phyloP scores from a whole-genome alignment of 805 yeast genomes.

The Ogataea naganishii region DNA sequence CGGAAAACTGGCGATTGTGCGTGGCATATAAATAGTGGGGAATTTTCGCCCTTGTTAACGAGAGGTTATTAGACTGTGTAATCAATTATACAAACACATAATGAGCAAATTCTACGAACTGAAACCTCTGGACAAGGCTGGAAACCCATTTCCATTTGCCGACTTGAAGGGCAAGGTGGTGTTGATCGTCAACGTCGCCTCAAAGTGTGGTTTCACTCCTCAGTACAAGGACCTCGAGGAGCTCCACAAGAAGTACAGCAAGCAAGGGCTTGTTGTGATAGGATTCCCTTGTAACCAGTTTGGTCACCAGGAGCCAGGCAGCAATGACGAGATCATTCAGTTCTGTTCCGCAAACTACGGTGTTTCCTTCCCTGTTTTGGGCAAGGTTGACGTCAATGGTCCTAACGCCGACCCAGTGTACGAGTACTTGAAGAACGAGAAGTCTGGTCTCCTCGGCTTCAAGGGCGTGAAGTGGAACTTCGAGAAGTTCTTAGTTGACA shows the following conservation, averaged over 20 bases:
- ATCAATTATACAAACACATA: no score
- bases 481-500: constrained; percentile 49
- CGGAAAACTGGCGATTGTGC: no score
- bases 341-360: constrained; percentile 81
- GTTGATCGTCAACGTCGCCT: constrained; percentile 78
- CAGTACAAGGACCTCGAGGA: constrained; percentile 68
- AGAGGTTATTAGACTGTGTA: no score
- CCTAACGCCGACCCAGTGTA: constrained; percentile 71
- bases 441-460: constrained; percentile 58
- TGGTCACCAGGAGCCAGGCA: constrained; percentile 69
- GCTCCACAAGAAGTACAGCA: constrained; percentile 56
- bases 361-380: constrained; percentile 82
- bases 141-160: constrained; percentile 49
- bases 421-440: constrained; percentile 58
- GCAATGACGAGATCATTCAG: constrained; percentile 56
- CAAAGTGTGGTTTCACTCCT: constrained; percentile 73
- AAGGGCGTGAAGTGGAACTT: constrained; percentile 57
- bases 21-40: no score
- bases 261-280: constrained; percentile 54
- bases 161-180: constrained; percentile 74
- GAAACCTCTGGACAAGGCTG: constrained; percentile 52
- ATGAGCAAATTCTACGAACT: constrained; percentile 63
- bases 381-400: constrained; percentile 88
- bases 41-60: no score
- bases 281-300: constrained; percentile 94